phyloP scores from a whole-genome alignment of 805 yeast genomes.

The Pichia phayaonensis region DNA sequence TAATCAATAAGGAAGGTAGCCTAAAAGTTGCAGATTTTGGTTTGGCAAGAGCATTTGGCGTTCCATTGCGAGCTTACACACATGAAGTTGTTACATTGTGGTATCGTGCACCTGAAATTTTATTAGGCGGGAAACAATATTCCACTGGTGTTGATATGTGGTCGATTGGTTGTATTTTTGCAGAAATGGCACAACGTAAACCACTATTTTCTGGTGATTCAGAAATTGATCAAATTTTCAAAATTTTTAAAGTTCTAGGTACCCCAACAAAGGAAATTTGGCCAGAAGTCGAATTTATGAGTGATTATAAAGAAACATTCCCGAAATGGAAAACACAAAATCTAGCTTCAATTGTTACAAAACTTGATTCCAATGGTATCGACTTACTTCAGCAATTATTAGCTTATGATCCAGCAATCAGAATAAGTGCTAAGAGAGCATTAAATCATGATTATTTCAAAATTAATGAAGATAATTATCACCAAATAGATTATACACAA shows the following conservation, averaged over 20 bases:
- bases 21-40: conserved; percentile 91
- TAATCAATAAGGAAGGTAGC: conserved; percentile 93
- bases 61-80: conserved; percentile 92
- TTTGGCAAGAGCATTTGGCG: conserved; percentile 94
- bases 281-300: conserved; percentile 89
- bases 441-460: conserved; percentile 80
- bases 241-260: conserved; percentile 86
- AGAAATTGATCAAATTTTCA: conserved; percentile 93
- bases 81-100: conserved; percentile 97
- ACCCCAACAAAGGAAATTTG: conserved; percentile 89
- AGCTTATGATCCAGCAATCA: conserved; percentile 85
- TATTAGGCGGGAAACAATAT: conserved; percentile 93
- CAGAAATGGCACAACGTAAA: conserved; percentile 94
- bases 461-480: conserved; percentile 32
- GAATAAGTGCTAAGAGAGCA: conserved; percentile 93
- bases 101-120: conserved; percentile 95
- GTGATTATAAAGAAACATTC: conserved; percentile 89
- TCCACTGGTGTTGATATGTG: conserved; percentile 98
- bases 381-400: conserved; percentile 74
- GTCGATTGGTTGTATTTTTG: conserved; percentile 97
- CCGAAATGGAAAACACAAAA: conserved; percentile 82
- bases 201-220: conserved; percentile 97
- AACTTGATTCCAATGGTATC: conserved; percentile 74
- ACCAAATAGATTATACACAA: conserved; percentile 25
- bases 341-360: conserved; percentile 65